These are phyloP conservation scores for Tulasnella sp. DNA, from an alignment of 768 basidiomycete genomes.

Conservation along the genomic window DNA sequence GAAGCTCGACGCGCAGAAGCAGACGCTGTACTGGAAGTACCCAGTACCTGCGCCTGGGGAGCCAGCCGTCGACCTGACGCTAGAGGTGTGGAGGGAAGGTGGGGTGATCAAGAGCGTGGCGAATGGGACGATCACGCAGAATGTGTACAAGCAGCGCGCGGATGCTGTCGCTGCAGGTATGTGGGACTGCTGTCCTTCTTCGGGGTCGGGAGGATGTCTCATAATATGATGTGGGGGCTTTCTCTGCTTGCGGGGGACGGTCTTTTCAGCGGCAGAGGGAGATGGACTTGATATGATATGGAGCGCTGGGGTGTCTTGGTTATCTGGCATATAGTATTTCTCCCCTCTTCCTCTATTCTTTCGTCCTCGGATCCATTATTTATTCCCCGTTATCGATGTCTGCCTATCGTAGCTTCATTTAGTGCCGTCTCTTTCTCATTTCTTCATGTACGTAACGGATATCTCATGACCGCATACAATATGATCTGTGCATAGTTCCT, in stretches of 20 bases:
- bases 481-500: too few relatives aligned
- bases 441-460: too few relatives aligned
- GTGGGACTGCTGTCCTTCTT: not conserved
- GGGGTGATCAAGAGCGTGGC: constrained; percentile 29
- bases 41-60: constrained; percentile 25
- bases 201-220: not conserved
- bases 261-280: not conserved
- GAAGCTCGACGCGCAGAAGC: constrained; percentile 37
- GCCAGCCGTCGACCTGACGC: constrained; percentile 27
- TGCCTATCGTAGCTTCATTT: too few relatives aligned
- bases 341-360: too few relatives aligned
- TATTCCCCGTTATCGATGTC: too few relatives aligned
- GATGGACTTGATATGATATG: not conserved
- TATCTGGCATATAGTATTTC: too few relatives aligned
- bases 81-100: constrained; percentile 34
- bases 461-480: too few relatives aligned
- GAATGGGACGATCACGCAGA: constrained; percentile 5
- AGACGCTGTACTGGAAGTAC: constrained; percentile 38
- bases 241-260: not conserved
- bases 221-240: not conserved
- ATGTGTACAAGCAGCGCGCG: not conserved
- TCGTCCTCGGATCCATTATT: too few relatives aligned
- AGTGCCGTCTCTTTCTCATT: too few relatives aligned
- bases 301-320: too few relatives aligned
- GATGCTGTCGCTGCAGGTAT: not conserved